Evolutionary conservation across 2,329 filamentous ascomycete species (phyloP), one percentile per base, ranked within the genome.

Genomic region (Emergomyces pasteurianus): DNA sequence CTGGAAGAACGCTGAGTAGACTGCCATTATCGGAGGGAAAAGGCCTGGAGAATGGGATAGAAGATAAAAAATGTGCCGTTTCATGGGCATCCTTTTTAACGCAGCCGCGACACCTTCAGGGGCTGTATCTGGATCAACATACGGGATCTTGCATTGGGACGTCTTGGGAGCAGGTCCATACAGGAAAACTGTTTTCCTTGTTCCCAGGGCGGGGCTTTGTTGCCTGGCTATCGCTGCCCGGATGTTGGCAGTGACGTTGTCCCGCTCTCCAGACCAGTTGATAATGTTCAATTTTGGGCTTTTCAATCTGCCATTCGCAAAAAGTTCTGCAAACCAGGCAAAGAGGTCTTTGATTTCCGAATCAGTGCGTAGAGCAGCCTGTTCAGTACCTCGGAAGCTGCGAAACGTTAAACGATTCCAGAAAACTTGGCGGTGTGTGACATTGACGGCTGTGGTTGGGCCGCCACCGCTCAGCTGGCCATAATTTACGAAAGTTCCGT

Each of bases 401-500:
- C 43, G 28, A 47, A 58, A 58, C 1, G 55, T 43, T 28, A 58
- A 43, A 34, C 55, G 38, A 21, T 58, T 46, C 55, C 55, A 58
- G 55, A 46, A 58, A 28, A 58, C 14, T 18, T 31, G 40, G 7
- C 18, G 3, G 26, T 58, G 55, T n/a, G 55, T 26, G 1, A 58
- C 38, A n/a, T 31, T 58, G 16, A 58, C 18, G 23, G n/a, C n/a
- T 10, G 26, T 16, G 18, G 38, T 12, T 28, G 55, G 40, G n/a
- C 43, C 55, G 3, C 63, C 64, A 38, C 60, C 59, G n/a, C 52
- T 21, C 21, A 66, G 59, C 14, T 60, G 64, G 7, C 65, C 65
- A 23, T 62, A 61, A 49, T 66, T 59, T n/a, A 66, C 64, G 61
- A 61, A 66, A 5, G 63, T 66, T 12, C 49, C 65, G 12, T 64